phyloP scores from a whole-genome alignment of 2,329 filamentous ascomycete genomes.

The Colletotrichum agaves region DNA sequence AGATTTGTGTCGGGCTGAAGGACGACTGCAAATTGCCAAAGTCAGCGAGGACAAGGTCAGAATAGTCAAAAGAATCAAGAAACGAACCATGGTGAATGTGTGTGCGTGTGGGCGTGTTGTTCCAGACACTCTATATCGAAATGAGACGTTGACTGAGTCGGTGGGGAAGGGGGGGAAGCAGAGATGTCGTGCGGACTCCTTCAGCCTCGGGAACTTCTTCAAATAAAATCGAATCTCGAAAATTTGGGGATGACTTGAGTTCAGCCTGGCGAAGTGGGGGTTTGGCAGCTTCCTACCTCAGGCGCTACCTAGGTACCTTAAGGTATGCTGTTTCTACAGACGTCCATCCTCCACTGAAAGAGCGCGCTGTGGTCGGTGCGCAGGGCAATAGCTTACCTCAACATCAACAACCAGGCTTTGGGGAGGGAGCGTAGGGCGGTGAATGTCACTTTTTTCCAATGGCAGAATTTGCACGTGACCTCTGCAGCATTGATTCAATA shows the following conservation, averaged over 20 bases:
- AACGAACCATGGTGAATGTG: constrained; percentile 34
- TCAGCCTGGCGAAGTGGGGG: constrained; percentile 37
- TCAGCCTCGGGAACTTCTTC: constrained; percentile 37
- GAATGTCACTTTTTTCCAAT: background rate
- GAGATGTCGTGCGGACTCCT: constrained; percentile 29
- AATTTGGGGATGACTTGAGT: constrained; percentile 30
- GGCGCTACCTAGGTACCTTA: constrained; percentile 15
- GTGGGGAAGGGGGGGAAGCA: constrained; percentile 15
- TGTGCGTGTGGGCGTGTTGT: background rate
- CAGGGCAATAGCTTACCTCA: background rate
- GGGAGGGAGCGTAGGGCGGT: constrained; percentile 7
- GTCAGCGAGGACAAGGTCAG: background rate
- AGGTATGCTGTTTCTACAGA: constrained; percentile 27
- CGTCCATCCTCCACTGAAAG: constrained; percentile 34
- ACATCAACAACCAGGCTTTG: background rate
- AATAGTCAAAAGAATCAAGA: background rate
- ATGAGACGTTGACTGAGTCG: constrained; percentile 25
- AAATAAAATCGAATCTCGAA: constrained; percentile 35
- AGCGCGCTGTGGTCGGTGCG: constrained; percentile 6
- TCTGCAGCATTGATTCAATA: too few relatives aligned
- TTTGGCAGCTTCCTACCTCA: constrained; percentile 29
- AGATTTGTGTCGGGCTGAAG: constrained; percentile 95
- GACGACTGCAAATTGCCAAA: constrained; percentile 54
- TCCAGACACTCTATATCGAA: constrained; percentile 32
- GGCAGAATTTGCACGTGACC: constrained; percentile 20